phyloP scores from a whole-genome alignment of 805 yeast species.

The Teunomyces kruisii region DNA sequence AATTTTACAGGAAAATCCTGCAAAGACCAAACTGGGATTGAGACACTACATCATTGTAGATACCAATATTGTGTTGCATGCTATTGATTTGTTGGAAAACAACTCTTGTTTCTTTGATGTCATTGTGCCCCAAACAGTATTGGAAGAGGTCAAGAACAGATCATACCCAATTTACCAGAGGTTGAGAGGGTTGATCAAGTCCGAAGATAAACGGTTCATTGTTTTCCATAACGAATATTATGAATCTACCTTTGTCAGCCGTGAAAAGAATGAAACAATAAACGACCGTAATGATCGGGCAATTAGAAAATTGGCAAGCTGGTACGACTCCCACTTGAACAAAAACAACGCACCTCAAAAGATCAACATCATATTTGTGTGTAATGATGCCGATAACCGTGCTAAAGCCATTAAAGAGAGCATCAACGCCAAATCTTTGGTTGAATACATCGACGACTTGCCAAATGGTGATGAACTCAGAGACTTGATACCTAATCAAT shows the following conservation, averaged over 20 bases:
- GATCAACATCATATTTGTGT: constrained; percentile 56
- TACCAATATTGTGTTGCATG: constrained; percentile 82
- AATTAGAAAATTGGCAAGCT: constrained; percentile 69
- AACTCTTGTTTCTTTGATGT: constrained; percentile 79
- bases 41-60: constrained; percentile 85
- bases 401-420: constrained; percentile 55
- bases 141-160: constrained; percentile 87
- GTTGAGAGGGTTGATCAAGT: constrained; percentile 70
- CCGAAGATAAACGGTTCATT: constrained; percentile 77
- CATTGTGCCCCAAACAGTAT: constrained; percentile 89
- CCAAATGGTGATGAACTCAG: constrained; percentile 72
- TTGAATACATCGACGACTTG: constrained; percentile 68
- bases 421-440: constrained; percentile 53
- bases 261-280: constrained; percentile 66
- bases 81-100: constrained; percentile 86
- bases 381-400: constrained; percentile 76
- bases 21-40: constrained; percentile 46
- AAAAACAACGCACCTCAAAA: constrained; percentile 23
- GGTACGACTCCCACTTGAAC: constrained; percentile 69
- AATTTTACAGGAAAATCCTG: constrained; percentile 64
- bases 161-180: constrained; percentile 88
- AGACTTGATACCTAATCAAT: constrained; percentile 70
- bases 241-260: constrained; percentile 62
- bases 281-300: constrained; percentile 93
- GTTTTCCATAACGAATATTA: constrained; percentile 93